These are phyloP conservation scores for Hyaloscypha finlandica DNA, from an alignment of 495 filamentous ascomycete species.

Conservation along the genomic window DNA sequence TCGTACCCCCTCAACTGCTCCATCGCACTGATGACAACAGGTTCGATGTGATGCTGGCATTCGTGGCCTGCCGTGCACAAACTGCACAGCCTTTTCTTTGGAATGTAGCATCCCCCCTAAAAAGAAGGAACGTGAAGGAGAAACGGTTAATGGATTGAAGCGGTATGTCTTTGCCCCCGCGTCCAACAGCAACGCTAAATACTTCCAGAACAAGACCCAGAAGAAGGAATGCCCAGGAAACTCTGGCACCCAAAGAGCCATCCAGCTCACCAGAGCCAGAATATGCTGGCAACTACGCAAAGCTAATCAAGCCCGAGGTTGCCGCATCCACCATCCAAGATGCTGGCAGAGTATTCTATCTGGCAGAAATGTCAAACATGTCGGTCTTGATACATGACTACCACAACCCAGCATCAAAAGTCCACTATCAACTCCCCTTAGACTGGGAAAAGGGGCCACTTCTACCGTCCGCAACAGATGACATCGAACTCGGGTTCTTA, in stretches of 20 bases:
- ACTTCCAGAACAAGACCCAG: background rate
- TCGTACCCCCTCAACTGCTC: background rate
- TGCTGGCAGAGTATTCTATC: conserved; percentile 11
- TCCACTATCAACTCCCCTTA: conserved; percentile 8
- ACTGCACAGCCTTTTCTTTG: conserved; percentile 15
- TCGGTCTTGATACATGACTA: conserved; percentile 15
- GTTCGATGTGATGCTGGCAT: conserved; percentile 17
- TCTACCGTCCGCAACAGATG: background rate
- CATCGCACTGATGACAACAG: background rate
- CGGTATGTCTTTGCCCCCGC: background rate
- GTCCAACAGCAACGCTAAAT: background rate
- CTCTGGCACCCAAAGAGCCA: background rate
- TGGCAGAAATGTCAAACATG: conserved; percentile 16
- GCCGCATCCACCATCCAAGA: background rate
- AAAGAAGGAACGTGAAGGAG: conserved; percentile 10
- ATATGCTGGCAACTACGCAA: conserved; percentile 5
- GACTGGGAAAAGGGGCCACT: background rate
- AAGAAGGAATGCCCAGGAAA: background rate
- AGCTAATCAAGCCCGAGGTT: conserved; percentile 7
- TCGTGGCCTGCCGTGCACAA: conserved; percentile 17
- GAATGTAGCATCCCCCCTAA: conserved; percentile 19
- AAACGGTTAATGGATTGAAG: conserved; percentile 1
- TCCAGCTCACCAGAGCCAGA: conserved; percentile 7
- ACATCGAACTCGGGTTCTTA: conserved; percentile 10
- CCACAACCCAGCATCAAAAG: background rate